phyloP scores from a whole-genome alignment of 495 filamentous ascomycete genomes.

The Podospora tetraspora region DNA sequence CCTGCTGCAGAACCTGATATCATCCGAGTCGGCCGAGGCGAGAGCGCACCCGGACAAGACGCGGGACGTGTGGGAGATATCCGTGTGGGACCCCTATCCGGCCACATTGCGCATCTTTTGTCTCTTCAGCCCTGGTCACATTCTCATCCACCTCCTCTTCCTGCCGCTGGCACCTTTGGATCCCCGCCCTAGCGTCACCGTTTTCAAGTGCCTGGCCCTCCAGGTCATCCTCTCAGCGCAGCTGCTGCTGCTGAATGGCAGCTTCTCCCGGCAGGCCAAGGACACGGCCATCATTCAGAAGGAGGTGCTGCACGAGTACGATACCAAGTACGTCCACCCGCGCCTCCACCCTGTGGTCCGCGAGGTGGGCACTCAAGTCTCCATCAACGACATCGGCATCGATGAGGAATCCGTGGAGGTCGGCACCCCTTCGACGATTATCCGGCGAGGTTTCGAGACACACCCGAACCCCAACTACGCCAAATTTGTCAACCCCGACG shows the following conservation, averaged over 20 bases:
- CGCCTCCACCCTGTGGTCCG: constrained; percentile 73
- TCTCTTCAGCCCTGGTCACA: constrained; percentile 87
- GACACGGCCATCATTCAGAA: constrained; percentile 79
- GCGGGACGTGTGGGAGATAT: constrained; percentile 91
- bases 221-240: constrained; percentile 70
- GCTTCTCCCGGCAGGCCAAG: constrained; percentile 77
- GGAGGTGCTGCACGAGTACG: constrained; percentile 92
- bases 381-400: constrained; percentile 39
- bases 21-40: constrained; percentile 55
- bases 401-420: constrained; percentile 56
- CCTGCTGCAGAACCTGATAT: constrained; percentile 63
- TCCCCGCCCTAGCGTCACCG: constrained; percentile 73
- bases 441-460: constrained; percentile 77
- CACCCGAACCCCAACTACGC: constrained; percentile 86
- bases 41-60: constrained; percentile 79
- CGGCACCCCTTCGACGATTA: constrained; percentile 70
- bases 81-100: constrained; percentile 88
- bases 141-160: constrained; percentile 81
- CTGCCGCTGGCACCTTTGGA: constrained; percentile 72
- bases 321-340: constrained; percentile 91
- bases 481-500: constrained; percentile 70
- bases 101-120: constrained; percentile 79
- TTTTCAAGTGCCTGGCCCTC: constrained; percentile 72
- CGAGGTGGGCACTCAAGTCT: constrained; percentile 76
- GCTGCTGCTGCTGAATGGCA: constrained; percentile 61